phyloP scores from a whole-genome alignment of 2,329 filamentous ascomycete species.

The Scedosporium aurantiacum region DNA sequence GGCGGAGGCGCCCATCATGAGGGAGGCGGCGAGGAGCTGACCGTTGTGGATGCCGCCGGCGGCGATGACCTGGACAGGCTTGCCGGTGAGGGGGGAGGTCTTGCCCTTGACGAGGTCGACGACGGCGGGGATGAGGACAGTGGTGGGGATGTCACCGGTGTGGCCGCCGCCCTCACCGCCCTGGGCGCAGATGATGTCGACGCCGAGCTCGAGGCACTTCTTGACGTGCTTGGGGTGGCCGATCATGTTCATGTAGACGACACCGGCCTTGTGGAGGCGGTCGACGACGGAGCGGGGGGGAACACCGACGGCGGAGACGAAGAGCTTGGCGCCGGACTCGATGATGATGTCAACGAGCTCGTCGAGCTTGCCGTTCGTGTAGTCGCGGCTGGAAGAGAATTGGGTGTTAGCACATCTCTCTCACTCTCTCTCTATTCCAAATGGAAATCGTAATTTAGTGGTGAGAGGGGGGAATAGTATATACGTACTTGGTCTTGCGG shows the following conservation, averaged over 20 bases:
- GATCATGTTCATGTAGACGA: slow-evolving; percentile 99
- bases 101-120: slow-evolving; percentile 69
- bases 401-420: slow-evolving; percentile 12
- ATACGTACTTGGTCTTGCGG: slow-evolving; percentile 73
- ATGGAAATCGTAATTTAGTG: too few relatives aligned
- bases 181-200: slow-evolving; percentile 96
- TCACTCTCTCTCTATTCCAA: too few relatives aligned
- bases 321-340: slow-evolving; percentile 79
- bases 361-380: slow-evolving; percentile 96
- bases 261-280: slow-evolving; percentile 72
- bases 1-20: slow-evolving; percentile 84
- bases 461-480: not conserved
- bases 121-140: slow-evolving; percentile 84
- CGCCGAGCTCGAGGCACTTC: slow-evolving; percentile 86
- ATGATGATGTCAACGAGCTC: slow-evolving; percentile 88
- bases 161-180: slow-evolving; percentile 96
- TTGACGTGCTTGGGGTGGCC: slow-evolving; percentile 98
- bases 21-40: slow-evolving; percentile 73
- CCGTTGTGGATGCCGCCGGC: slow-evolving; percentile 93
- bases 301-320: slow-evolving; percentile 93
- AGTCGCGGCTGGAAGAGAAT: slow-evolving; percentile 69
- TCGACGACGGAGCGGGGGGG: slow-evolving; percentile 84
- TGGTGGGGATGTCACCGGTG: slow-evolving; percentile 87
- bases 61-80: slow-evolving; percentile 82
- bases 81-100: slow-evolving; percentile 78